Evolutionary conservation across 2,329 filamentous ascomycete species (phyloP), one percentile per base, ranked within the genome.

Genomic region (Akanthomyces dipterigenus): DNA sequence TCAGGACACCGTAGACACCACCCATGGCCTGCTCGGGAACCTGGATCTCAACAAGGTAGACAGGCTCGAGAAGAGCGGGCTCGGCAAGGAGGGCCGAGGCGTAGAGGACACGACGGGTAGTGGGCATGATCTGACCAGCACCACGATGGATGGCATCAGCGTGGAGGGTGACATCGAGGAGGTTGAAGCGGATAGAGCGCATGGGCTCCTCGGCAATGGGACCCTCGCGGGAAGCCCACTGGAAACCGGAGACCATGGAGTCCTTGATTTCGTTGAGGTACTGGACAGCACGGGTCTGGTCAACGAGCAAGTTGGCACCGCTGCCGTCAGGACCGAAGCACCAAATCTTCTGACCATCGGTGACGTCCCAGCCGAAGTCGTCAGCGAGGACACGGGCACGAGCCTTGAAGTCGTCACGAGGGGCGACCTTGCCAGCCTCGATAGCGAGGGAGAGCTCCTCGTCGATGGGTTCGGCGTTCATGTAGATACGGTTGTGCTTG

Each of bases 241-340:
- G 95, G 92, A 99, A 99, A 88, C 95, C 95, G 70, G 95, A 98
- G 75, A 98, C 93, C 71, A 98, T 89, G 65, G 93, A 98, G 77
- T 99, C 95, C 90, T 99, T 99, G 88, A 99, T 99, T 90, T 99
- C 95, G 84, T 91, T 95, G 75, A 99, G 87, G 88, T 98, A 99
- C 85, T 99, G 95, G 69, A 99, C 95, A 72, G 95, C 95, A 91
- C 98, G 99, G 86, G 93, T 97, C 89, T 98, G 95, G 82, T 99
- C 95, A 75, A 99, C 88, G 71, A 99, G 84, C 86, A 99, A 83
- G 88, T 99, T 99, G 86, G 95, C 89, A 79, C 95, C 95, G 75
- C 84, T 95, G 77, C 92, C 96, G 80, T 99, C 95, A 72, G 95
- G 95, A 80, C 95, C 95, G 82, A 99, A 99, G 78, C 91, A 96